Percentiles rank a stretch among this genome's conserved stretches.
These are phyloP conservation scores for Avena atlantica DNA, from an alignment of 176 grass and related monocot species.

Conservation along the genomic window DNA sequence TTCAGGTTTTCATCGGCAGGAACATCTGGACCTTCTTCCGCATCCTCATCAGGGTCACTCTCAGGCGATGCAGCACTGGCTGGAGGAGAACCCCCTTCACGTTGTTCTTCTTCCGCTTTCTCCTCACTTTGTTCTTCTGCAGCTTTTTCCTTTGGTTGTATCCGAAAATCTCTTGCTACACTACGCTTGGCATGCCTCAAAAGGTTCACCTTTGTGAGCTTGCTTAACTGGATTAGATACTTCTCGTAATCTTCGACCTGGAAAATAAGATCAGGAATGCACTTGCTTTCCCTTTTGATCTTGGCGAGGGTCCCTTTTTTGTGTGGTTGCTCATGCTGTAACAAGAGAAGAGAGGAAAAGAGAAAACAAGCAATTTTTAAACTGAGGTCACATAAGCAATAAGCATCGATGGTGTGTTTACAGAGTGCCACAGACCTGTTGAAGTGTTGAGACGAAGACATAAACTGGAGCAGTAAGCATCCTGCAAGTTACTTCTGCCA, in stretches of 20 bases:
- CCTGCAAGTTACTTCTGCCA: conserved; percentile 83
- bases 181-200: conserved; percentile 89
- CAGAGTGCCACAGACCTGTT: conserved; percentile 50
- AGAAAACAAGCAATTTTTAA: conserved; percentile 33
- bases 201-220: conserved; percentile 75
- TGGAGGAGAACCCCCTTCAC: conserved; percentile 47
- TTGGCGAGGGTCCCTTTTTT: conserved; percentile 60
- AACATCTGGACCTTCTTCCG: conserved; percentile 53
- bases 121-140: conserved; percentile 49
- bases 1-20: conserved; percentile 43
- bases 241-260: conserved; percentile 95
- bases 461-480: conserved; percentile 81
- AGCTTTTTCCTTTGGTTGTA: conserved; percentile 52
- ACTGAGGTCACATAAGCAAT: background rate
- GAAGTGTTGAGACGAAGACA: conserved; percentile 57
- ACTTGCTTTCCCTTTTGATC: conserved; percentile 91
- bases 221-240: conserved; percentile 86
- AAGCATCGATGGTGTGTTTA: conserved; percentile 10
- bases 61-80: conserved; percentile 50
- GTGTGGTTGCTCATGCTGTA: conserved; percentile 58
- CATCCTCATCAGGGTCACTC: conserved; percentile 51
- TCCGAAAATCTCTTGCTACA: conserved; percentile 85
- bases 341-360: conserved; percentile 22
- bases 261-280: conserved; percentile 93
- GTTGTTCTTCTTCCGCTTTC: conserved; percentile 42